These are phyloP conservation scores for Scheffersomyces amazonensis DNA, from an alignment of 805 yeast genomes.

Conservation along the genomic window DNA sequence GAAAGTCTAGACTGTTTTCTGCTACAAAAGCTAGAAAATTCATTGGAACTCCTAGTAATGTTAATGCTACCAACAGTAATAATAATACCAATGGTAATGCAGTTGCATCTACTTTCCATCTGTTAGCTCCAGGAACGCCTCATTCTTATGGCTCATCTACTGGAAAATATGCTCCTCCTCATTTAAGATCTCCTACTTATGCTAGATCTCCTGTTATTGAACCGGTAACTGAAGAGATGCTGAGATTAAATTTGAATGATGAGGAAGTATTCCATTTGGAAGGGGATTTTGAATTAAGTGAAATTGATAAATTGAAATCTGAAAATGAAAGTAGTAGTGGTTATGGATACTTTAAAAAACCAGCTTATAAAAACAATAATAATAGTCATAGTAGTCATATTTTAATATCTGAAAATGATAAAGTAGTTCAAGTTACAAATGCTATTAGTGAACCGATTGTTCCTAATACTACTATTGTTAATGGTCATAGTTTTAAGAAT, in stretches of 20 bases:
- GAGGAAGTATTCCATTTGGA: conserved; percentile 43
- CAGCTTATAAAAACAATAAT: not conserved
- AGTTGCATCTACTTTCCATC: not conserved
- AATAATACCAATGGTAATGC: not conserved
- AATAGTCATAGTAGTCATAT: not conserved
- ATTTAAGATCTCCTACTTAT: conserved; percentile 35
- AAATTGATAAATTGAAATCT: not conserved
- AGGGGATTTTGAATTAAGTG: conserved; percentile 28
- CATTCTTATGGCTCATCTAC: conserved; percentile 7
- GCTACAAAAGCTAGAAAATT: conserved; percentile 11
- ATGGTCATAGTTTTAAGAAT: too few species aligned
- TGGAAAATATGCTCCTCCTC: conserved; percentile 43
- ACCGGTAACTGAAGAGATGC: conserved; percentile 36
- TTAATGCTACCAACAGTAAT: not conserved
- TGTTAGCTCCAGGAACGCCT: not conserved
- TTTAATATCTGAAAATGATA: not conserved
- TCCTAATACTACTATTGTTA: not conserved
- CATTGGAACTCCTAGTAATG: not conserved
- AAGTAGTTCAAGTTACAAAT: not conserved
- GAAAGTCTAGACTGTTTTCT: conserved; percentile 21
- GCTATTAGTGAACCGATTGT: conserved; percentile 3
- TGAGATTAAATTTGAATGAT: conserved; percentile 19
- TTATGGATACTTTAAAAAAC: not conserved
- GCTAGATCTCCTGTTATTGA: conserved; percentile 29
- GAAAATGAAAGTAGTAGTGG: not conserved